Evolutionary conservation across 495 filamentous ascomycete species (phyloP).

Genomic region (Hypomontagnella monticulosa): DNA sequence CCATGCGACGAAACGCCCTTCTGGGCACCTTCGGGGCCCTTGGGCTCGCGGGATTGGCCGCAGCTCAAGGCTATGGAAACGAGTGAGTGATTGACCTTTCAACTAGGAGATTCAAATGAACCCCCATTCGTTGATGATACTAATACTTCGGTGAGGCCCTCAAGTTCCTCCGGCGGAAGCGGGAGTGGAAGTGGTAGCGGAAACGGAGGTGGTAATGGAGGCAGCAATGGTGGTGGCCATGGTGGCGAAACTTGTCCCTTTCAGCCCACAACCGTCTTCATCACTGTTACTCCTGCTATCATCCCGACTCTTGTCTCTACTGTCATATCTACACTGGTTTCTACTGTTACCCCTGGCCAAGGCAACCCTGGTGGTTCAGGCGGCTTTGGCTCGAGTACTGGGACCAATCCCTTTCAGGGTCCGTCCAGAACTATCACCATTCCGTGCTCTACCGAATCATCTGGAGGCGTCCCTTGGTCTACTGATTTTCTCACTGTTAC

Average conservation of each 20-base stretch:
- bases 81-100: slow-evolving; percentile 30
- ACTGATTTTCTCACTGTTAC: slow-evolving; percentile 44
- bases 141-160: slow-evolving; percentile 21
- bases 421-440: slow-evolving; percentile 38
- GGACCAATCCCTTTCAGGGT: slow-evolving; percentile 22
- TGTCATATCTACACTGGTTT: slow-evolving; percentile 42
- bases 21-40: slow-evolving; percentile 37
- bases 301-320: slow-evolving; percentile 44
- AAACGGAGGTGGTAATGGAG: neutral
- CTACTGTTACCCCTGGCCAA: slow-evolving; percentile 32
- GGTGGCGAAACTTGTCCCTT: slow-evolving; percentile 39
- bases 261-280: slow-evolving; percentile 48
- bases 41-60: slow-evolving; percentile 39
- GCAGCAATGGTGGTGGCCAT: slow-evolving; percentile 16
- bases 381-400: slow-evolving; percentile 32
- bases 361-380: slow-evolving; percentile 29
- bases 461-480: slow-evolving; percentile 37
- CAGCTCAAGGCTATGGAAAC: slow-evolving; percentile 43
- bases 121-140: neutral
- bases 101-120: neutral
- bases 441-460: slow-evolving; percentile 28
- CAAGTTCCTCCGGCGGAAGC: slow-evolving; percentile 13
- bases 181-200: slow-evolving; percentile 1
- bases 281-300: slow-evolving; percentile 44
- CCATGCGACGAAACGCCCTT: slow-evolving; percentile 42